These are phyloP conservation scores for Tuber borchii DNA, from an alignment of 495 filamentous ascomycete genomes.

Conservation along the genomic window DNA sequence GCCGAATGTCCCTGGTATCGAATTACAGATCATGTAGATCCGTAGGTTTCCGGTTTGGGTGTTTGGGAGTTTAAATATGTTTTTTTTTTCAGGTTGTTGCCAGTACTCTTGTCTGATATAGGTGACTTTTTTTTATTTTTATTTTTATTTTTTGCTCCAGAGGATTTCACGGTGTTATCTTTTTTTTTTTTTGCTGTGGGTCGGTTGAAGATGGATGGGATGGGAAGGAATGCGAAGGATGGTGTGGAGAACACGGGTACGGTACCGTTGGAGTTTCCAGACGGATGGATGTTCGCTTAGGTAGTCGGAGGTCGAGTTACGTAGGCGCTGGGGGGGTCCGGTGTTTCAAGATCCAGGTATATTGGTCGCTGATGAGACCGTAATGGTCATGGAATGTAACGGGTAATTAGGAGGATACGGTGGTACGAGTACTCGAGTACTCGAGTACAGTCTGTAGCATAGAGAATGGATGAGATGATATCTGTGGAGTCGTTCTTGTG, in stretches of 20 bases:
- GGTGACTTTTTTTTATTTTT: not conserved
- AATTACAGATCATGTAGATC: too few species aligned
- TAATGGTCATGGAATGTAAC: not conserved
- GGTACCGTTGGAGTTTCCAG: not conserved
- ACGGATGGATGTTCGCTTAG: not conserved
- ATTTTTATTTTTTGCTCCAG: not conserved
- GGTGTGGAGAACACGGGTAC: not conserved
- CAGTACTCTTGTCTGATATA: too few species aligned
- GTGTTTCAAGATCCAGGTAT: constrained; percentile 10
- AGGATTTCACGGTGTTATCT: not conserved
- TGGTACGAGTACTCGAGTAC: too few species aligned
- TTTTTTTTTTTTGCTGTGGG: not conserved
- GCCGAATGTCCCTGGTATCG: too few species aligned
- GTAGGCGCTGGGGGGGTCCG: constrained; percentile 1
- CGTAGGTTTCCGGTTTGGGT: constrained; percentile 1
- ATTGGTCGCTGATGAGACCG: not conserved
- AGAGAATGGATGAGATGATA: not conserved
- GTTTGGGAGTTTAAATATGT: not conserved
- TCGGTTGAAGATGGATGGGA: not conserved
- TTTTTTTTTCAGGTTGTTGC: too few species aligned
- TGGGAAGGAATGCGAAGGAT: too few species aligned
- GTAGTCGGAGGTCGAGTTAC: constrained; percentile 7
- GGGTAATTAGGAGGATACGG: too few species aligned
- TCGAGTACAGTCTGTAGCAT: too few species aligned
- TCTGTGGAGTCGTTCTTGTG: too few species aligned